Conservation (phyloP, 2,329 filamentous ascomycete genomes). For the Sclerotiophoma versabilis region DNA sequence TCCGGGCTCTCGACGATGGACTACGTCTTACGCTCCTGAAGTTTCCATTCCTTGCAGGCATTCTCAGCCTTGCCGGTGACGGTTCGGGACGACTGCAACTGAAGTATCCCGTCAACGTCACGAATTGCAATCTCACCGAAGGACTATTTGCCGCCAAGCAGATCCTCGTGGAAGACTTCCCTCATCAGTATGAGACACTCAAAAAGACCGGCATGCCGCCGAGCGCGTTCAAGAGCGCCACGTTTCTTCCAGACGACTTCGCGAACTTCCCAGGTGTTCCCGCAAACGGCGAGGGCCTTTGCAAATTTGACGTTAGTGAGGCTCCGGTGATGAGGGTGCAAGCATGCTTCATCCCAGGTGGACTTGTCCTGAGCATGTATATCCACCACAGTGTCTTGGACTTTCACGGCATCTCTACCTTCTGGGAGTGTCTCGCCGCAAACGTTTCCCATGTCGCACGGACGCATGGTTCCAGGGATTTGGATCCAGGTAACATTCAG, state of each 20-base stretch:
- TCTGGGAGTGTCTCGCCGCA: constrained; percentile 35
- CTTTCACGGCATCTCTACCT: constrained; percentile 38
- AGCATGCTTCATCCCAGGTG: constrained; percentile 46
- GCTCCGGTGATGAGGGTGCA: constrained; percentile 42
- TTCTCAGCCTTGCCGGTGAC: constrained; percentile 32
- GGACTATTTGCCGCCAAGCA: constrained; percentile 33
- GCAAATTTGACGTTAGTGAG: constrained; percentile 32
- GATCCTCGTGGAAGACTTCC: constrained; percentile 29
- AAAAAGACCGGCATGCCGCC: constrained; percentile 43
- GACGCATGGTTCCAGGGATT: constrained; percentile 20
- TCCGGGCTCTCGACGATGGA: constrained; percentile 32
- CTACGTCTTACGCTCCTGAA: constrained; percentile 33
- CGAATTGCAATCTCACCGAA: constrained; percentile 21
- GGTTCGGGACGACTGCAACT: constrained; percentile 36
- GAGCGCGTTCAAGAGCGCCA: constrained; percentile 36
- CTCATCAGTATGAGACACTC: constrained; percentile 39
- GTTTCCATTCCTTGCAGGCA: constrained; percentile 44
- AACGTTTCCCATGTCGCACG: constrained; percentile 32
- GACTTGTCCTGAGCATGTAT: constrained; percentile 46
- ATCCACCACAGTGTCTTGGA: constrained; percentile 44
- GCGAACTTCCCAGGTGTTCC: constrained; percentile 36
- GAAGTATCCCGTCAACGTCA: constrained; percentile 32
- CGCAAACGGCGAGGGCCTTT: constrained; percentile 37
- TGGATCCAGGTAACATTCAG: constrained; percentile 21
- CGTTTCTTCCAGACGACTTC: constrained; percentile 42